Conservation (phyloP, 2,329 filamentous ascomycete species). For the Arthroderma sp. region DNA sequence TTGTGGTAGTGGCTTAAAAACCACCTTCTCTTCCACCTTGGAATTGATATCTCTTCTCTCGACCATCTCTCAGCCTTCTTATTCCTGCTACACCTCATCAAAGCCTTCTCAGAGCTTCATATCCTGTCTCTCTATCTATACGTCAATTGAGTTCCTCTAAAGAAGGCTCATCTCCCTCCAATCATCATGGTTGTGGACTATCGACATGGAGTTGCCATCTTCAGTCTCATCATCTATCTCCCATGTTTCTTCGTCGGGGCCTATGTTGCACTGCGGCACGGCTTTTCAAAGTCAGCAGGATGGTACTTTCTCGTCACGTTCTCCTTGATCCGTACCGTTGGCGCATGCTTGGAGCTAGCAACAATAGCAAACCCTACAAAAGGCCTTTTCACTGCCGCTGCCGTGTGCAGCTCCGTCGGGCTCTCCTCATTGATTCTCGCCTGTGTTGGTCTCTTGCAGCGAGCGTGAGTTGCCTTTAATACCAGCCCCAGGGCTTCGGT, state of each 20-base stretch:
- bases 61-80: too few relatives aligned
- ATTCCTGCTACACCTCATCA: too few relatives aligned
- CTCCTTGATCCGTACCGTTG: slow-evolving; percentile 41
- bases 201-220: slow-evolving; percentile 23
- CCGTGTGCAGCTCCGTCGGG: slow-evolving; percentile 38
- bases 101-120: background rate
- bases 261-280: slow-evolving; percentile 27
- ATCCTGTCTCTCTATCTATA: background rate
- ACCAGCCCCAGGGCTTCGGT: background rate
- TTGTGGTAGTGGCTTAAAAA: too few relatives aligned
- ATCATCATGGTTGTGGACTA: slow-evolving; percentile 18
- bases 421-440: slow-evolving; percentile 40
- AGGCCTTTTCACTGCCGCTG: slow-evolving; percentile 31
- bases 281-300: slow-evolving; percentile 34
- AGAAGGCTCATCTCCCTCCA: background rate
- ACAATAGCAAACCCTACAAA: slow-evolving; percentile 34
- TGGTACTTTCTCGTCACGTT: slow-evolving; percentile 46
- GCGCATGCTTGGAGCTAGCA: slow-evolving; percentile 39
- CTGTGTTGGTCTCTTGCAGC: slow-evolving; percentile 35
- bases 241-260: slow-evolving; percentile 23
- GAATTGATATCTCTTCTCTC: too few relatives aligned
- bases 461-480: slow-evolving; percentile 20
- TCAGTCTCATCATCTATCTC: slow-evolving; percentile 28
- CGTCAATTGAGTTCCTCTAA: background rate
- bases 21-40: too few relatives aligned